These are phyloP conservation scores for Heliamphora exappendiculata DNA, from an alignment of 148 eudicot species.

Conservation along the genomic window DNA sequence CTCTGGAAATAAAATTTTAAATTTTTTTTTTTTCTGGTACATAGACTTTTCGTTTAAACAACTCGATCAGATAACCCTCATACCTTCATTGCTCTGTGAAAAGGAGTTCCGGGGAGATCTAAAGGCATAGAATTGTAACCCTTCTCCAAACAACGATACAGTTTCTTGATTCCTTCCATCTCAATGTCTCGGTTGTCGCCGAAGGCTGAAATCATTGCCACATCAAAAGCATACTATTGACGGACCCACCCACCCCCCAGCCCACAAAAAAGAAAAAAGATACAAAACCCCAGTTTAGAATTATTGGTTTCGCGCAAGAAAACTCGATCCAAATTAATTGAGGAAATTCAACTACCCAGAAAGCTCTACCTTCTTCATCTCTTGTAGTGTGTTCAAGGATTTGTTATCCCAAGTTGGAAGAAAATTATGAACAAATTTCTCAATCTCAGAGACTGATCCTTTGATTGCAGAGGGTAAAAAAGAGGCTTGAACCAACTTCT, in stretches of 20 bases:
- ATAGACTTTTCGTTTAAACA: no score
- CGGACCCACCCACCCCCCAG: no score
- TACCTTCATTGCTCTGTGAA: constrained; percentile 51
- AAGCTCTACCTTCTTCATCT: constrained; percentile 88
- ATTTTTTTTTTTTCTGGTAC: no score
- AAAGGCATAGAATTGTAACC: constrained; percentile 97
- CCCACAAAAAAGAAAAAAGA: not conserved
- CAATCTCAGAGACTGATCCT: constrained; percentile 35
- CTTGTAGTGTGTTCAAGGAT: constrained; percentile 53
- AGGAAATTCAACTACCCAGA: not conserved
- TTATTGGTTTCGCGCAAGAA: not conserved
- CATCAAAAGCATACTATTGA: constrained; percentile 76
- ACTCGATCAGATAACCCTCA: no score
- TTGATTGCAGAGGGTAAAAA: constrained; percentile 48
- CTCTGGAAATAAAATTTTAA: no score
- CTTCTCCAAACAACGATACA: constrained; percentile 61
- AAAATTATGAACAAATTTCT: constrained; percentile 44
- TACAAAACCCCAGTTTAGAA: constrained; percentile 1
- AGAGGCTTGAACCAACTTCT: constrained; percentile 51
- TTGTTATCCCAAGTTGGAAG: constrained; percentile 49
- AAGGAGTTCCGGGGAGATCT: constrained; percentile 72
- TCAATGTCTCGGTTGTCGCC: constrained; percentile 51
- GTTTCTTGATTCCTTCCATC: constrained; percentile 41
- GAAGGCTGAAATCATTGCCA: constrained; percentile 69
- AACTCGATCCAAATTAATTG: not conserved